Conservation (phyloP, 2,329 filamentous ascomycete species). For the Trichophaea hybrida region DNA sequence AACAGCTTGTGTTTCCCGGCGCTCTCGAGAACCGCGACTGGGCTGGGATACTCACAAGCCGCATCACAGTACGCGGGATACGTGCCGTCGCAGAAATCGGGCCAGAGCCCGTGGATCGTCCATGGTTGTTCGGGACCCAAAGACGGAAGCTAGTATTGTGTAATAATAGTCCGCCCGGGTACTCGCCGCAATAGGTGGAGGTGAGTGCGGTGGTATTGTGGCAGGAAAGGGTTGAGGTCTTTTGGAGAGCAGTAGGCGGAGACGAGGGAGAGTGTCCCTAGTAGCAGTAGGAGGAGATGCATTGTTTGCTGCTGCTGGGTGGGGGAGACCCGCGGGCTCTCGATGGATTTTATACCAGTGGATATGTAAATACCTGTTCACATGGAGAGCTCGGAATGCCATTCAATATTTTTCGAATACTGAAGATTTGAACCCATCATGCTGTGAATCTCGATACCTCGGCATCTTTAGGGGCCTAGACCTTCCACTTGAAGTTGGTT, state of each 20-base stretch:
- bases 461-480: no score
- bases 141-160: slow-evolving; percentile 65
- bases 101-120: slow-evolving; percentile 61
- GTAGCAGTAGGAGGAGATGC: no score
- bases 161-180: slow-evolving; percentile 58
- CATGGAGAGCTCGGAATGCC: no score
- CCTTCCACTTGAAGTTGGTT: no score
- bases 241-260: not conserved
- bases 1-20: slow-evolving; percentile 44
- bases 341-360: no score
- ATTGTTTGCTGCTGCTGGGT: no score
- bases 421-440: no score
- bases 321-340: no score
- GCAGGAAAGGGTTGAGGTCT: slow-evolving; percentile 32
- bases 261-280: not conserved
- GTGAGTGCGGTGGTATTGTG: slow-evolving; percentile 43
- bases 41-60: slow-evolving; percentile 48
- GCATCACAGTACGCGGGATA: slow-evolving; percentile 49
- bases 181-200: slow-evolving; percentile 62
- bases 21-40: slow-evolving; percentile 45
- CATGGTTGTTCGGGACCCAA: slow-evolving; percentile 54
- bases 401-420: no score
- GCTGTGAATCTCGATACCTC: no score
- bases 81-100: slow-evolving; percentile 54
- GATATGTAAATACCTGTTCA: no score